Base-by-base conservation (phyloP, 352 stramenopile species). In the Phytophthora rubi region DNA sequence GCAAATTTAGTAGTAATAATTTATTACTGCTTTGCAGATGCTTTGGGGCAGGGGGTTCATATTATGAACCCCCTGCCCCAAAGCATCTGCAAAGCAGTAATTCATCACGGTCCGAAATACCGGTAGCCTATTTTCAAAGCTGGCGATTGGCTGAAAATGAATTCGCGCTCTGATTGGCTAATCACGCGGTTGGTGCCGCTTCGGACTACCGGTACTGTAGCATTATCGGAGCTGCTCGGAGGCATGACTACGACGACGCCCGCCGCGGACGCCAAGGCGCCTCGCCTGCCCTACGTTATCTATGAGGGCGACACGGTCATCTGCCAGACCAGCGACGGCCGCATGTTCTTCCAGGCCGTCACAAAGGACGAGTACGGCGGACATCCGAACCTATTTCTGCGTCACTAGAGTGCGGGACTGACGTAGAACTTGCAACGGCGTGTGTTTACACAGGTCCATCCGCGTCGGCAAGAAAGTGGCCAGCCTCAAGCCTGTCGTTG, bases 301-400 rank as follows among this genome's bases (percentile, higher is more conserved):
- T 90, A 93, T 75, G 88, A 94, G 52, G 86, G 86, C 62, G 88
- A 96, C 73, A 94, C 88, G 1, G 86, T 96, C 18, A 93, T 96
- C 68, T 96, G 88, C 65, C 81, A 96, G 71, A 94, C 86, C 8
- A 94, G 86, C 60, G 88, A 96, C 33, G 86, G 84, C 8, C 83
- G 88, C 35, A 87, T 94, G 74, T 96, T 96, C 78, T 96, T 96
- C 71, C 85, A 94, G 70, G 69, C 79, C 53, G 76, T 92, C 69
- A 82, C 80, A 26, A 85, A 82, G 65, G 83, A 90, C 73, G 82
- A 89, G 86, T 93, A 59, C 53, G 84, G 12, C 35, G 13, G 1
- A 32, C n/a, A 44, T 12, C 52, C 42, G 5, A 10, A 26, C 37
- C n/a, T 18, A 6, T 44, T 53, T 55, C 16, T 30, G 26, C 26